phyloP scores from a whole-genome alignment of 306 rosid species.

The Hippophae gyantsensis region DNA sequence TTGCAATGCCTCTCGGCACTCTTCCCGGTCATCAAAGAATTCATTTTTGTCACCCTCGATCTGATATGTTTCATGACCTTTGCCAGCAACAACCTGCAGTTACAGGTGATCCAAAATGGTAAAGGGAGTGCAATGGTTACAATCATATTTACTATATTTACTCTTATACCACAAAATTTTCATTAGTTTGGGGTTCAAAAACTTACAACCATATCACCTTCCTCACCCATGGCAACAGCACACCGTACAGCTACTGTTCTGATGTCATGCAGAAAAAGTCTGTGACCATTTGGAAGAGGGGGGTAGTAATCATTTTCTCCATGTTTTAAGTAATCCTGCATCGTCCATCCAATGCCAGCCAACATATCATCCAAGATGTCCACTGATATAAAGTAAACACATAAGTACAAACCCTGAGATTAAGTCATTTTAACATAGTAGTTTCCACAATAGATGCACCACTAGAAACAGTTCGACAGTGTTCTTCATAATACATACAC shows the following conservation, averaged over 20 bases:
- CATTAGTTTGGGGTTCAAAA: constrained; percentile 28
- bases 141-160: constrained; percentile 2
- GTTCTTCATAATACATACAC: constrained; percentile 42
- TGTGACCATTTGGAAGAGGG: constrained; percentile 85
- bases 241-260: constrained; percentile 84
- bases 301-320: constrained; percentile 96
- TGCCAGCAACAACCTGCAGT: constrained; percentile 86
- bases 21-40: constrained; percentile 85
- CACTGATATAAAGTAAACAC: constrained; percentile 41
- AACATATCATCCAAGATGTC: constrained; percentile 95
- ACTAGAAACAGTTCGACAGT: no score
- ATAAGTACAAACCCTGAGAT: constrained; percentile 18
- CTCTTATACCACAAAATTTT: constrained; percentile 3
- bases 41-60: constrained; percentile 68
- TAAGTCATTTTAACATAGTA: not conserved
- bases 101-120: constrained; percentile 12
- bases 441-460: no score
- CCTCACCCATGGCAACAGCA: constrained; percentile 99
- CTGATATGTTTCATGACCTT: constrained; percentile 82
- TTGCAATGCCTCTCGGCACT: constrained; percentile 93
- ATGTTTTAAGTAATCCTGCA: constrained; percentile 86
- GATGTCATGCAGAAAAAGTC: constrained; percentile 86
- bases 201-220: constrained; percentile 96
- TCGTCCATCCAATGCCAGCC: constrained; percentile 93
- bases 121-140: not conserved